Percentiles rank a stretch among this genome's conserved stretches.
Conservation (phyloP, 1,284 basidiomycete species). For the Neonothopanus nambi region DNA sequence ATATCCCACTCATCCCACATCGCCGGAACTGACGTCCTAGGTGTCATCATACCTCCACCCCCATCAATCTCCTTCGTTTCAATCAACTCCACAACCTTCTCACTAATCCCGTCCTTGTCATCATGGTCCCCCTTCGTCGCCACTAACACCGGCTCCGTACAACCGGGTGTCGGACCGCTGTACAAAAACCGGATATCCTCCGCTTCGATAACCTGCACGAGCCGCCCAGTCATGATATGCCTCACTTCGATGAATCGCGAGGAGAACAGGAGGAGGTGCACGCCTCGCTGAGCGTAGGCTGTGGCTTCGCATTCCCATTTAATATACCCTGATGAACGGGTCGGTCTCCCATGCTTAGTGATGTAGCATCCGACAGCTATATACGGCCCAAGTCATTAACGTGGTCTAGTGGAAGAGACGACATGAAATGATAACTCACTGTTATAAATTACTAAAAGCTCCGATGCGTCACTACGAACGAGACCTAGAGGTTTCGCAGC, state of each 20-base stretch:
- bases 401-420: neutral
- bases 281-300: constrained; percentile 58
- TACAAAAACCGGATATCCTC: constrained; percentile 64
- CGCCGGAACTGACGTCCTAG: constrained; percentile 29
- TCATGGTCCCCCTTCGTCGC: constrained; percentile 59
- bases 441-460: constrained; percentile 73
- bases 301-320: constrained; percentile 73
- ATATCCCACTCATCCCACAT: constrained; percentile 78
- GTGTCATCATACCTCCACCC: constrained; percentile 26
- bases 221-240: constrained; percentile 55
- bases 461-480: constrained; percentile 52
- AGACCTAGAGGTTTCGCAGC: constrained; percentile 66
- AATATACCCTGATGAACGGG: constrained; percentile 60
- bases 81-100: constrained; percentile 66
- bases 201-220: constrained; percentile 76
- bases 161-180: constrained; percentile 34
- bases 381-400: neutral
- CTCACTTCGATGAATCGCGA: constrained; percentile 73
- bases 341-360: constrained; percentile 64
- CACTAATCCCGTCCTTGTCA: constrained; percentile 53
- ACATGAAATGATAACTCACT: constrained; percentile 53
- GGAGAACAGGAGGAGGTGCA: constrained; percentile 70
- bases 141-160: constrained; percentile 54
- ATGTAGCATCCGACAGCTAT: constrained; percentile 71
- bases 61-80: constrained; percentile 57